Evolutionary conservation across 768 basidiomycete genomes (phyloP).

Genomic region (Erythrobasidium yunnanense): DNA sequence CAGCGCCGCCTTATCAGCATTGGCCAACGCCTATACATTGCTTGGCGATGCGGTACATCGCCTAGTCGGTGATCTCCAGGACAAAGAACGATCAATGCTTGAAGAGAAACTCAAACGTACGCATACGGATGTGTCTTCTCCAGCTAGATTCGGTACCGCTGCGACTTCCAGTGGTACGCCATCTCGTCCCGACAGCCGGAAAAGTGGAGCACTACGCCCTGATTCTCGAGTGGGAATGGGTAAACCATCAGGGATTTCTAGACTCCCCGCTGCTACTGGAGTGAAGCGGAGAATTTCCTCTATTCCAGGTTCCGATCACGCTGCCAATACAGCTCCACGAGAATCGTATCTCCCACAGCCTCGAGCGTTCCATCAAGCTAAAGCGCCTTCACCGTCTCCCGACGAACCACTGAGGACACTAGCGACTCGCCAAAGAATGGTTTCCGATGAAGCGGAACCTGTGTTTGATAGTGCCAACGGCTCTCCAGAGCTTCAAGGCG

Average conservation of each 20-base stretch:
- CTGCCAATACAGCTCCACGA: not conserved
- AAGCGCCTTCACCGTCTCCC: too few relatives aligned
- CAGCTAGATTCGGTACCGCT: not conserved
- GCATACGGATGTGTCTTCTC: slow-evolving; percentile 22
- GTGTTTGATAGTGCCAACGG: too few relatives aligned
- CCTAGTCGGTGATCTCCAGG: slow-evolving; percentile 59
- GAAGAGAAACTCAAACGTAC: slow-evolving; percentile 60
- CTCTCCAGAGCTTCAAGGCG: too few relatives aligned
- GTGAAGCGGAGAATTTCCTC: not conserved
- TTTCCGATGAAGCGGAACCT: too few relatives aligned
- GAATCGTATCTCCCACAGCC: not conserved
- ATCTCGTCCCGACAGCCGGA: slow-evolving; percentile 19
- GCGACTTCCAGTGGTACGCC: not conserved
- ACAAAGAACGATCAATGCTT: slow-evolving; percentile 83
- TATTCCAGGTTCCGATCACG: not conserved
- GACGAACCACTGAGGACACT: too few relatives aligned
- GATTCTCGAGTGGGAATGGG: not conserved
- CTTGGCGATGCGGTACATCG: slow-evolving; percentile 79
- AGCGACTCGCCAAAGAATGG: too few relatives aligned
- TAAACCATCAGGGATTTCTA: not conserved
- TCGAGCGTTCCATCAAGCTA: slow-evolving; percentile 29
- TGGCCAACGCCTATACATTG: slow-evolving; percentile 73
- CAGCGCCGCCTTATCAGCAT: slow-evolving; percentile 67
- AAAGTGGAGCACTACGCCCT: not conserved
- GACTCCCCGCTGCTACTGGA: slow-evolving; percentile 22